phyloP scores from a whole-genome alignment of 169 alveolate species.

The Hammondia hammondi region DNA sequence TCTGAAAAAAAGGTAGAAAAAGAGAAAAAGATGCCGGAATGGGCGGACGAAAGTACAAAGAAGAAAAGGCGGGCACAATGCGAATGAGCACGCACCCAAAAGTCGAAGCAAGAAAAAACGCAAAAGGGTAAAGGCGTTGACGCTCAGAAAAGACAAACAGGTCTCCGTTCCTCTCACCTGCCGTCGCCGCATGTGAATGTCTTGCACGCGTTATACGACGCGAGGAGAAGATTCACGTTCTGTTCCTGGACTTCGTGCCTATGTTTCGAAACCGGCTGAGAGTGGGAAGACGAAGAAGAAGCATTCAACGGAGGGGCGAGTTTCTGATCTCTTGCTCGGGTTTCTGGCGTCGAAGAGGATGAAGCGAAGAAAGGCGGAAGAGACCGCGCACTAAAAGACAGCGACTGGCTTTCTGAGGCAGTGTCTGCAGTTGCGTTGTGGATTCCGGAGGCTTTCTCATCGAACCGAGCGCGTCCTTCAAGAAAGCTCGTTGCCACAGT shows the following conservation, averaged over 20 bases:
- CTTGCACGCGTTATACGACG: neutral
- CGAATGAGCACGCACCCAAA: no score
- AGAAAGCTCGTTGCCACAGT: no score
- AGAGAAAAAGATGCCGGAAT: neutral
- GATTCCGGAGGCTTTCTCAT: no score
- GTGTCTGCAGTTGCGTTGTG: neutral
- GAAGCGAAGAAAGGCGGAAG: neutral
- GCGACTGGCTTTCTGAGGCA: neutral
- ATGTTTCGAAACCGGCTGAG: neutral
- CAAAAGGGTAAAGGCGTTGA: no score
- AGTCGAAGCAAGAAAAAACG: no score
- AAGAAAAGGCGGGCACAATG: neutral
- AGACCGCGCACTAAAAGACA: neutral
- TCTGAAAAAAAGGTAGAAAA: neutral
- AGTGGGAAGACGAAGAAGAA: neutral
- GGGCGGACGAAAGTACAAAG: neutral
- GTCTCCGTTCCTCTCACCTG: neutral
- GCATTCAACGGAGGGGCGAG: neutral
- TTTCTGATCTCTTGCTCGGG: neutral
- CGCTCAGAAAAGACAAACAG: no score
- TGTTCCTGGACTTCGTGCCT: neutral
- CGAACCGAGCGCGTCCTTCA: no score
- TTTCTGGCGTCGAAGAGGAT: neutral
- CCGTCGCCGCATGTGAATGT: slow-evolving; percentile 24
- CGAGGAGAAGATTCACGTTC: neutral